These are phyloP conservation scores for Lipomyces yamadae DNA, from an alignment of 805 yeast genomes.

Conservation along the genomic window DNA sequence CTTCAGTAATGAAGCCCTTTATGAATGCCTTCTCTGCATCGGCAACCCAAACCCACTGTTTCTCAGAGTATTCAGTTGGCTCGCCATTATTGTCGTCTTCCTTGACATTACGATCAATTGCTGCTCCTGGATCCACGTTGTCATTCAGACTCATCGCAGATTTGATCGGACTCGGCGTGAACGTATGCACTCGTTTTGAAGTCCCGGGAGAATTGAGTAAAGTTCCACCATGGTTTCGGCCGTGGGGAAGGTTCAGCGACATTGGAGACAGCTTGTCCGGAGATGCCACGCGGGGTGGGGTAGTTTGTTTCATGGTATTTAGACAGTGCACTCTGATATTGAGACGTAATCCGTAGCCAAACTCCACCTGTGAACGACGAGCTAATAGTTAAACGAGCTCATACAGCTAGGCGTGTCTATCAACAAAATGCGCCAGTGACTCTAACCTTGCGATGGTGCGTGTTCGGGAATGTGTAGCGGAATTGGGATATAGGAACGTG, in stretches of 20 bases:
- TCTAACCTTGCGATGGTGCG: too few relatives aligned
- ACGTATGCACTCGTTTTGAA: slow-evolving; percentile 30
- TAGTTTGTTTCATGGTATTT: background rate
- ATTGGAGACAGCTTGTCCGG: slow-evolving; percentile 29
- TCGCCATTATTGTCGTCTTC: slow-evolving; percentile 22
- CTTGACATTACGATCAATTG: background rate
- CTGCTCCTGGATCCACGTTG: background rate
- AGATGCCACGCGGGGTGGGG: slow-evolving; percentile 19
- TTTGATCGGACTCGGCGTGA: slow-evolving; percentile 31
- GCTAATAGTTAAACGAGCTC: too few relatives aligned
- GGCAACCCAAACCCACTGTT: slow-evolving; percentile 81
- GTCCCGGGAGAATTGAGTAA: background rate
- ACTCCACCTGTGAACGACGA: too few relatives aligned
- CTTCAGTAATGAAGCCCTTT: slow-evolving; percentile 63
- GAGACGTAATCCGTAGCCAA: too few relatives aligned
- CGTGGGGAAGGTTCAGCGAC: slow-evolving; percentile 28
- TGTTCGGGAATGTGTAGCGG: too few relatives aligned
- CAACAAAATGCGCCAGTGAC: too few relatives aligned
- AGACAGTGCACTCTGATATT: background rate
- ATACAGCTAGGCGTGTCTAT: too few relatives aligned
- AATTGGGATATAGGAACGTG: too few relatives aligned
- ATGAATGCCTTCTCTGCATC: slow-evolving; percentile 61
- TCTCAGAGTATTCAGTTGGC: slow-evolving; percentile 46
- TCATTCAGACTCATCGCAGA: slow-evolving; percentile 9
- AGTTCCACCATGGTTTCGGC: slow-evolving; percentile 12